These are phyloP conservation scores for Septoria linicola DNA, from an alignment of 2,329 filamentous ascomycete species.

Conservation along the genomic window DNA sequence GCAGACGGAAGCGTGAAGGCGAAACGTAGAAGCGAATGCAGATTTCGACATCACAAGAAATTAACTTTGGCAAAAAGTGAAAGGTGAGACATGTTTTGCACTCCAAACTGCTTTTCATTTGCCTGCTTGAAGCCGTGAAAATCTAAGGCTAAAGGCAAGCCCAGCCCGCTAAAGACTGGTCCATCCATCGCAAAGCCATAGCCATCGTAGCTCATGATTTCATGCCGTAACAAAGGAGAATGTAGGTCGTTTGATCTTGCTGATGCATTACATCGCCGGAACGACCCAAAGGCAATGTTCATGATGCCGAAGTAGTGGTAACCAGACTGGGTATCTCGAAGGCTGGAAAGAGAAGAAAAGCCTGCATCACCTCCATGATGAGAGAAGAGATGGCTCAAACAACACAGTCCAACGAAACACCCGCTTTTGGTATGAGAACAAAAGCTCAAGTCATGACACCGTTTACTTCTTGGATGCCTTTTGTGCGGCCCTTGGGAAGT, in stretches of 20 bases:
- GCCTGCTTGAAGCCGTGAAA: constrained; percentile 24
- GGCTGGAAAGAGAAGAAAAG: constrained; percentile 24
- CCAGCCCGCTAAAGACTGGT: constrained; percentile 26
- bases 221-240: constrained; percentile 36
- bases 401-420: constrained; percentile 26
- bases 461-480: constrained; percentile 44
- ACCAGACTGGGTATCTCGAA: constrained; percentile 22
- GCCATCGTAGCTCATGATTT: constrained; percentile 35
- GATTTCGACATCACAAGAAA: too few relatives aligned
- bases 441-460: constrained; percentile 21
- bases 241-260: constrained; percentile 27
- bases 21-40: too few relatives aligned
- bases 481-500: constrained; percentile 47
- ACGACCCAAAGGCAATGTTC: constrained; percentile 27
- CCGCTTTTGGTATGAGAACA: constrained; percentile 26
- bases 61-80: too few relatives aligned
- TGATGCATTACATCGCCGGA: constrained; percentile 25
- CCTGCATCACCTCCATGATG: constrained; percentile 9
- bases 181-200: constrained; percentile 28
- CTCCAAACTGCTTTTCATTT: constrained; percentile 22
- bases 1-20: too few relatives aligned
- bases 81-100: constrained; percentile 5
- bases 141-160: constrained; percentile 36
- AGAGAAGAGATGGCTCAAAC: constrained; percentile 20
- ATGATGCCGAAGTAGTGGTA: constrained; percentile 24